phyloP scores from a whole-genome alignment of 805 yeast species.

The Zygotorulaspora chibaensis region DNA sequence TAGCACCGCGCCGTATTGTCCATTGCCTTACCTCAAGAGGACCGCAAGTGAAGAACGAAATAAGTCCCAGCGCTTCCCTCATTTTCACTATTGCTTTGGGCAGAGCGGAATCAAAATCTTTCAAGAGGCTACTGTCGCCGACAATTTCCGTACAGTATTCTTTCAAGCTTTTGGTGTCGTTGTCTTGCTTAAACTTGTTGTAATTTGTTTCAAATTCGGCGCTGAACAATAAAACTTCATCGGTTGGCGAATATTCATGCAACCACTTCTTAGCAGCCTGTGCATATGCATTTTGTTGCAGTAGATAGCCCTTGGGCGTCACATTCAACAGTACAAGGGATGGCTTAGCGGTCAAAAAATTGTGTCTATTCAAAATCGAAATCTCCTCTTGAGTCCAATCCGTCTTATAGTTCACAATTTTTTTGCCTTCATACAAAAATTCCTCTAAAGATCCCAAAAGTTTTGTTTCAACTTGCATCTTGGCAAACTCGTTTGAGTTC shows the following conservation, averaged over 20 bases:
- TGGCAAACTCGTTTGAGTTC: constrained; percentile 46
- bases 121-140: constrained; percentile 23
- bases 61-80: constrained; percentile 64
- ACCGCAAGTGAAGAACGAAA: constrained; percentile 86
- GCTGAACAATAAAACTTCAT: constrained; percentile 63
- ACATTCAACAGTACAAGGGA: constrained; percentile 72
- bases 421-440: constrained; percentile 49
- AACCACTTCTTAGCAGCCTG: constrained; percentile 62
- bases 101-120: constrained; percentile 47
- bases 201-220: constrained; percentile 46
- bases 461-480: constrained; percentile 39
- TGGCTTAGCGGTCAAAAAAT: constrained; percentile 85
- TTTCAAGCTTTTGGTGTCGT: constrained; percentile 15
- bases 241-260: constrained; percentile 59
- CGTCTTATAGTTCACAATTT: constrained; percentile 55
- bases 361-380: constrained; percentile 62
- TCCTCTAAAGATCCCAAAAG: constrained; percentile 41
- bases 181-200: constrained; percentile 31
- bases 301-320: constrained; percentile 60
- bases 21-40: constrained; percentile 82
- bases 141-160: constrained; percentile 29
- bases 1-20: constrained; percentile 71
- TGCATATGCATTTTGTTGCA: constrained; percentile 48
- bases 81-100: constrained; percentile 61
- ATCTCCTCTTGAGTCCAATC: constrained; percentile 63